Conservation (phyloP, 108 stramenopile species). For the Bacterosira constricta region DNA sequence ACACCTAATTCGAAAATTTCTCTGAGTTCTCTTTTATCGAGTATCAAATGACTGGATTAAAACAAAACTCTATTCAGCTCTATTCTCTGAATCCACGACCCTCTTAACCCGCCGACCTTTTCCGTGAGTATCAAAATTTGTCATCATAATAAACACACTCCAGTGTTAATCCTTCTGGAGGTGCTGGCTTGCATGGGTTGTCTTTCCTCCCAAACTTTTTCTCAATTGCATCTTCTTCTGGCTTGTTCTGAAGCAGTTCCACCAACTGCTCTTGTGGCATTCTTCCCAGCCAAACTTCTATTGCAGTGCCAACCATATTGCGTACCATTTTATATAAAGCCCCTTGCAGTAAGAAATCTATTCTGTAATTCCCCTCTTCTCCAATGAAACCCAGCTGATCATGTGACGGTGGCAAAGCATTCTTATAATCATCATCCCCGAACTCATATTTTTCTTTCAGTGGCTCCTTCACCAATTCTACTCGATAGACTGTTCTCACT, state of each 20-base stretch:
- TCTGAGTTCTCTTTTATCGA: no score
- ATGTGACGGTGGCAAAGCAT: background rate
- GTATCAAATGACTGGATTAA: no score
- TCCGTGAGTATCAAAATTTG: slow-evolving; percentile 36
- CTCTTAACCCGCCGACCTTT: no score
- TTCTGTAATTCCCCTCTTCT: slow-evolving; percentile 68
- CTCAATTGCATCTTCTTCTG: background rate
- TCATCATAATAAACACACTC: slow-evolving; percentile 78
- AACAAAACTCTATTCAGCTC: no score
- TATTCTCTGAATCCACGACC: no score
- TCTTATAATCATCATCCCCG: background rate
- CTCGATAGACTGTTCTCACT: slow-evolving; percentile 67
- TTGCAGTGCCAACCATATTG: slow-evolving; percentile 85
- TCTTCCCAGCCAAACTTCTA: slow-evolving; percentile 64
- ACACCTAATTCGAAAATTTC: no score
- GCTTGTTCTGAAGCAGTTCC: slow-evolving; percentile 35
- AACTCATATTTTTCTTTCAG: background rate
- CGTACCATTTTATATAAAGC: slow-evolving; percentile 89
- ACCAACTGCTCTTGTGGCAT: slow-evolving; percentile 51
- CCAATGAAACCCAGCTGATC: slow-evolving; percentile 21
- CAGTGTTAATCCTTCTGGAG: slow-evolving; percentile 81
- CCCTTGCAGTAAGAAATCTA: slow-evolving; percentile 75
- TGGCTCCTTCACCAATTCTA: slow-evolving; percentile 55
- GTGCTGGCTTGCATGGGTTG: slow-evolving; percentile 83
- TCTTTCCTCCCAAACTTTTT: slow-evolving; percentile 46